These are phyloP conservation scores for Byssochlamys sp. DNA, from an alignment of 2,329 filamentous ascomycete genomes.

Conservation along the genomic window DNA sequence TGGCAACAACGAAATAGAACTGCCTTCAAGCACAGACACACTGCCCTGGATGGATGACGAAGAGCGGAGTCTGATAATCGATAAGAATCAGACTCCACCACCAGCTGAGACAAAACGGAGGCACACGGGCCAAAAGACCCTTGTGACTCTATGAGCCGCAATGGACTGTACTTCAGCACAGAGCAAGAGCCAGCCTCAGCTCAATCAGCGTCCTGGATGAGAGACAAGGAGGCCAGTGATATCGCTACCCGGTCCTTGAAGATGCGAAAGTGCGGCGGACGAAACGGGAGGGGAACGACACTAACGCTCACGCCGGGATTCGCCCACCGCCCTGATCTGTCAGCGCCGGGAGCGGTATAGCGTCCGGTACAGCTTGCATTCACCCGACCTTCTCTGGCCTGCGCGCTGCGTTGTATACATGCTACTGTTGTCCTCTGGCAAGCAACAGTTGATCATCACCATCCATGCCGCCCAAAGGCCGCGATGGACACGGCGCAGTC, in stretches of 20 bases:
- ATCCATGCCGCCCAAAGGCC: constrained; percentile 18
- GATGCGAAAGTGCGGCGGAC: neutral
- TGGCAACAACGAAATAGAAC: neutral
- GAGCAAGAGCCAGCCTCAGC: neutral
- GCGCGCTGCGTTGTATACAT: neutral
- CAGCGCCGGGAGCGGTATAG: neutral
- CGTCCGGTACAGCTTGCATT: neutral
- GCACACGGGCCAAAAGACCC: neutral
- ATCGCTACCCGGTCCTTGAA: neutral
- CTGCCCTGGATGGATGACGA: neutral
- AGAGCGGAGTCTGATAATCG: neutral
- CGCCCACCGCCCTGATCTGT: neutral
- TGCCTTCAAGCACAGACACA: neutral
- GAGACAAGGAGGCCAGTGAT: neutral
- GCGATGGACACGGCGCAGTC: constrained; percentile 14
- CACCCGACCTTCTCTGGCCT: neutral
- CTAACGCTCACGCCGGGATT: neutral
- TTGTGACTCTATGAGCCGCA: neutral
- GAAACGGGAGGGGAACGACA: neutral
- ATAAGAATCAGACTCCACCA: neutral
- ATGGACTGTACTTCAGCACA: neutral
- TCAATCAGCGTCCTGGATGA: neutral
- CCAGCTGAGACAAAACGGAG: neutral
- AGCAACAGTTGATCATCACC: neutral
- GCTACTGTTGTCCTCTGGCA: neutral